Base-by-base conservation (phyloP, 2,329 filamentous ascomycete species). In the Pezicula carpinea region DNA sequence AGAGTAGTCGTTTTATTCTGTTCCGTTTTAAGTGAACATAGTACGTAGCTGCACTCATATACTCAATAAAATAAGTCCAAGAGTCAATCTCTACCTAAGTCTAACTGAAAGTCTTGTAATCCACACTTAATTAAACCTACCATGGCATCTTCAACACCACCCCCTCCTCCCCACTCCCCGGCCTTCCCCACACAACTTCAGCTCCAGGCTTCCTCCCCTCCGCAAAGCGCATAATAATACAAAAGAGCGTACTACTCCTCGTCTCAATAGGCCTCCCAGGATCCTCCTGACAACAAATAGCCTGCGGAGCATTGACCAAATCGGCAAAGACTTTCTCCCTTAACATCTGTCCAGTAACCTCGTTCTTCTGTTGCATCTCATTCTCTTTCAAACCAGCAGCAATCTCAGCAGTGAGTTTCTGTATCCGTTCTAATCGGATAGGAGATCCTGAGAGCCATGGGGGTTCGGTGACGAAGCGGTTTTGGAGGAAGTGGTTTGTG, bases 261-360 rank as follows among this genome's bases (percentile, higher is more conserved):
- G 52, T 58, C 11, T 61, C 59, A 5, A 58, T 53, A 32, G 61
- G 58, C 1, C 52, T 53, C 5, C 39, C 44, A 3, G 56, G 51
- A 48, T 66, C 62, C 32, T 64, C 60, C 14, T 59, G 52, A 14
- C 62, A 60, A 43, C 64, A 67, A 33, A 69, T 69, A 1, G 66
- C 59, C 46, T 64, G 59, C 1, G 64, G 64, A 1, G 59, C 54
- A 51, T 67, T 67, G 32, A 57, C 62, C 2, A 56, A 56, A 55
- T 69, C 67, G 2, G 61, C 64, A 46, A 69, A 69, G 13, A 69
- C 52, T 13, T 43, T 53, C 6, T 60, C 49, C 36, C 66, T 56
- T 21, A 69, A 48, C 6, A 61, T 17, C 15, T 61, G 57, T 1
- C 53, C 59, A 4, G 50, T 39, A 3, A 65, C 38, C 1, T 23